These are phyloP conservation scores for Russula sp. DNA, from an alignment of 768 basidiomycete species.

Conservation along the genomic window DNA sequence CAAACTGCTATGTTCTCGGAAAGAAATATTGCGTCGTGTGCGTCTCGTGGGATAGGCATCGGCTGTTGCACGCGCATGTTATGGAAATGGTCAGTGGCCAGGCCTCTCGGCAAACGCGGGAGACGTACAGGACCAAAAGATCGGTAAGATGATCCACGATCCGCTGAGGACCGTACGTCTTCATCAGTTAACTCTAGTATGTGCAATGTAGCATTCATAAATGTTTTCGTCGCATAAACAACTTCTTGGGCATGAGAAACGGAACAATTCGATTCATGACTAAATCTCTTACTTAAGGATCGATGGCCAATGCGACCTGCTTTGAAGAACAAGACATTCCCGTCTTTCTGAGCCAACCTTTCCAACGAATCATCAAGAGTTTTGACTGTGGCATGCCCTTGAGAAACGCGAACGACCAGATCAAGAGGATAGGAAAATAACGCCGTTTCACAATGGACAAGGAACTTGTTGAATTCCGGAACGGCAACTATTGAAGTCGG, in stretches of 20 bases:
- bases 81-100: neutral
- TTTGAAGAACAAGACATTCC: slow-evolving; percentile 54
- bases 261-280: neutral
- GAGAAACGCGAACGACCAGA: slow-evolving; percentile 51
- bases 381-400: slow-evolving; percentile 39
- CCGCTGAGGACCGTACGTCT: slow-evolving; percentile 31
- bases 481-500: slow-evolving; percentile 52
- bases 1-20: slow-evolving; percentile 59
- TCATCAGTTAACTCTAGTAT: slow-evolving; percentile 50
- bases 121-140: slow-evolving; percentile 56
- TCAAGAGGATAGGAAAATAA: slow-evolving; percentile 67
- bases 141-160: slow-evolving; percentile 41
- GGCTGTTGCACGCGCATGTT: too few relatives aligned
- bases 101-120: neutral
- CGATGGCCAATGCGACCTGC: slow-evolving; percentile 46
- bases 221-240: slow-evolving; percentile 56
- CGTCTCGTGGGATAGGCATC: slow-evolving; percentile 66
- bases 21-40: slow-evolving; percentile 51
- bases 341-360: slow-evolving; percentile 46
- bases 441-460: slow-evolving; percentile 53
- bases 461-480: slow-evolving; percentile 54
- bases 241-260: slow-evolving; percentile 36
- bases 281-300: slow-evolving; percentile 43
- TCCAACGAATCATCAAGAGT: slow-evolving; percentile 53
- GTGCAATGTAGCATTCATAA: slow-evolving; percentile 53